Percentiles rank a stretch among this genome's conserved stretches.
Conservation (phyloP, 108 stramenopile species). For the Fragilaria crotonensis region DNA sequence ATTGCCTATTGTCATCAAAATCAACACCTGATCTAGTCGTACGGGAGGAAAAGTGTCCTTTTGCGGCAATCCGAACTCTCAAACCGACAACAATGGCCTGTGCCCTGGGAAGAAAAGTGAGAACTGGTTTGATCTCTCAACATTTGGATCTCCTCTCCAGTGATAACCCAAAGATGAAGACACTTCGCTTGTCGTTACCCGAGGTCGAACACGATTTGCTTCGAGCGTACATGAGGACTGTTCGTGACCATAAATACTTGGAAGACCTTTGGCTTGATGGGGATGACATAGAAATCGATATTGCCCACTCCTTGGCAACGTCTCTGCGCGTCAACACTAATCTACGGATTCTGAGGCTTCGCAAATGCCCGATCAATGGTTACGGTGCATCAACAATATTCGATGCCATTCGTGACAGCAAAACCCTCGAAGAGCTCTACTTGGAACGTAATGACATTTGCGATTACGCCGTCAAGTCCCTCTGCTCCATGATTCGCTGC, state of each 20-base stretch:
- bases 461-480: background rate
- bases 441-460: background rate
- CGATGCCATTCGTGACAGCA: background rate
- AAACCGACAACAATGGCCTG: no score
- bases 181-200: background rate
- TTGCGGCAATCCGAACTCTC: no score
- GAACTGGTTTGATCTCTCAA: background rate
- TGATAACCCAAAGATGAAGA: background rate
- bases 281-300: background rate
- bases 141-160: background rate
- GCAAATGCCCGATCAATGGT: background rate
- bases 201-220: background rate
- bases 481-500: background rate
- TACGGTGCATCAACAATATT: background rate
- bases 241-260: background rate
- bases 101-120: background rate
- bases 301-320: background rate
- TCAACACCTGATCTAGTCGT: no score
- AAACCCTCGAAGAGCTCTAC: background rate
- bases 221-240: background rate
- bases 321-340: background rate
- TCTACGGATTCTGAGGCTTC: background rate
- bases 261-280: background rate
- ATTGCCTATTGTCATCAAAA: no score
- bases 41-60: no score